These are phyloP conservation scores for Aspergillus fructus DNA, from an alignment of 2,329 filamentous ascomycete species.

Conservation along the genomic window DNA sequence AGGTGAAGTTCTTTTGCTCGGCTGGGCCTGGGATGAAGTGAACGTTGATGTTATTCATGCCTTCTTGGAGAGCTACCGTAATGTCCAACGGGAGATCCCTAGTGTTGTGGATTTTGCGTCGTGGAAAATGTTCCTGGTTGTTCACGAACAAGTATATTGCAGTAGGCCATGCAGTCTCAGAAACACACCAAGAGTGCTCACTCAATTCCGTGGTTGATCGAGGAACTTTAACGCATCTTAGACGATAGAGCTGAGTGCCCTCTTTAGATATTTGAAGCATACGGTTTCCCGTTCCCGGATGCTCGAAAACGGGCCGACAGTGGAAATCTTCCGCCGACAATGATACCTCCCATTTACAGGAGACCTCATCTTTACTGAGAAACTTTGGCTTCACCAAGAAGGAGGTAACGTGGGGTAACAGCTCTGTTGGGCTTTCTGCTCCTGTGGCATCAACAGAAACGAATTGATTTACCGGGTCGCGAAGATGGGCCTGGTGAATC, in stretches of 20 bases:
- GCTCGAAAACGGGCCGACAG: slow-evolving; percentile 32
- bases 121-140: slow-evolving; percentile 53
- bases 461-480: slow-evolving; percentile 50
- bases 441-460: slow-evolving; percentile 20
- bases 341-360: slow-evolving; percentile 36
- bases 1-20: slow-evolving; percentile 41
- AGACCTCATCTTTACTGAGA: slow-evolving; percentile 25
- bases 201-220: slow-evolving; percentile 29
- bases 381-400: slow-evolving; percentile 31
- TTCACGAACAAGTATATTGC: slow-evolving; percentile 71
- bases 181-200: slow-evolving; percentile 60
- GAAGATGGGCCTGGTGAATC: slow-evolving; percentile 61
- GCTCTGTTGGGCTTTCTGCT: slow-evolving; percentile 22
- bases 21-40: slow-evolving; percentile 42
- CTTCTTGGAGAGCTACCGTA: slow-evolving; percentile 58
- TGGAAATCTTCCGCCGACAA: slow-evolving; percentile 30
- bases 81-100: slow-evolving; percentile 76
- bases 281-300: slow-evolving; percentile 22
- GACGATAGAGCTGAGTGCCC: slow-evolving; percentile 62
- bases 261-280: slow-evolving; percentile 41
- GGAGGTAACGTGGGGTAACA: slow-evolving; percentile 38
- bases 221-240: slow-evolving; percentile 62
- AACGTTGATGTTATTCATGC: slow-evolving; percentile 63
- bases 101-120: slow-evolving; percentile 69
- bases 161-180: slow-evolving; percentile 70